Percentiles rank a stretch among this genome's conserved stretches.
phyloP scores from a whole-genome alignment of 352 stramenopile genomes.

The Phytophthora capsici region DNA sequence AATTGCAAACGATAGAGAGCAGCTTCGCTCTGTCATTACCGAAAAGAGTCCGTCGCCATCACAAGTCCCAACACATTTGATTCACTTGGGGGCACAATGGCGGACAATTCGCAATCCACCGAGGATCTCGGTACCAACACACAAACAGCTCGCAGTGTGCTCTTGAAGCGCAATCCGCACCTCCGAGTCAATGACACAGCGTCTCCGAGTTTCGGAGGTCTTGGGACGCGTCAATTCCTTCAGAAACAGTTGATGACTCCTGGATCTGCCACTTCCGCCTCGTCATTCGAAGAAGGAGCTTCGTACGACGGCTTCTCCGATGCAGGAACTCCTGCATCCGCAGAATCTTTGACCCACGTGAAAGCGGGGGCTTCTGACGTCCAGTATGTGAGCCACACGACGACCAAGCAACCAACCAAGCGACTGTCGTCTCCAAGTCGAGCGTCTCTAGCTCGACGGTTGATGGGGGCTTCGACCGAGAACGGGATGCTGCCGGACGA shows the following conservation, averaged over 20 bases:
- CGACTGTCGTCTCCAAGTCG: conserved; percentile 42
- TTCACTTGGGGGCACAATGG: conserved; percentile 9
- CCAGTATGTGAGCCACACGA: conserved; percentile 6
- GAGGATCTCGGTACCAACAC: conserved; percentile 22
- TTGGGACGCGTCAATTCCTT: conserved; percentile 35
- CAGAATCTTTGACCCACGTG: background rate
- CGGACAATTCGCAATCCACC: conserved; percentile 13
- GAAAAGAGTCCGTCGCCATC: conserved; percentile 31
- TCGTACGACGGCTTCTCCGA: conserved; percentile 40
- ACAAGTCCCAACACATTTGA: conserved; percentile 25
- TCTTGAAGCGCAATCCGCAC: conserved; percentile 40
- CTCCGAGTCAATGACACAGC: conserved; percentile 10
- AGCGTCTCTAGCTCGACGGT: conserved; percentile 26
- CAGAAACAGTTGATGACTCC: conserved; percentile 43
- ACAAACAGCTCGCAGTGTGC: conserved; percentile 11
- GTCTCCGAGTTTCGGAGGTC: conserved; percentile 27
- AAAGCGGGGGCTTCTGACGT: background rate
- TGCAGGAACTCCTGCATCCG: conserved; percentile 25
- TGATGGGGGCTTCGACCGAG: conserved; percentile 5
- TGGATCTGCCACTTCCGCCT: conserved; percentile 40
- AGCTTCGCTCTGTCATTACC: conserved; percentile 16
- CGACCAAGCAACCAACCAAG: conserved; percentile 39
- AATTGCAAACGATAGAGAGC: conserved; percentile 7
- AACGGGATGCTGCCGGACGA: conserved; percentile 25
- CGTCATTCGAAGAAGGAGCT: conserved; percentile 42